Base-by-base conservation (phyloP, 495 filamentous ascomycete species). In the Hamigera avellanea region DNA sequence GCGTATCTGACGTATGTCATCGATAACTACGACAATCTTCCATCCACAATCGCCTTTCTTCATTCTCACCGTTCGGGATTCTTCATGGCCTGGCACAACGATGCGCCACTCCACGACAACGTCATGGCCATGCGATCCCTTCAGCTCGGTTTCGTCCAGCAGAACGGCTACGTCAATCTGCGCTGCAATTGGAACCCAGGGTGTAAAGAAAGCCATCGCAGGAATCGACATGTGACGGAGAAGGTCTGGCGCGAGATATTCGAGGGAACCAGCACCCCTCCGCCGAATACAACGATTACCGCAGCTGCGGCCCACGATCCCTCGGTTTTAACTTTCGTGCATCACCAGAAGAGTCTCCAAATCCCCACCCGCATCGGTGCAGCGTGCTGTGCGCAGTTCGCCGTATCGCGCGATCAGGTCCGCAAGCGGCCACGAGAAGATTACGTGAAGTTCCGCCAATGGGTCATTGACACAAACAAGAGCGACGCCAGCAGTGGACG, bases 1-100 rank as follows among this genome's bases (percentile, higher is more conserved):
- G 69, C 76, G 19, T 87, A 87, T 53, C 62, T 83, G 10, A 78
- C 70, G 32, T 85, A 82, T 51, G 65, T 87, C 40, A 74, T 82
- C 44, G 76, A 84, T 46, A 59, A 78, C 56, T 87, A 85, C 60
- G 53, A 83, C 44, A 38, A 56, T 12, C 66, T 86, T 15, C 76
- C 80, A 7, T 77, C 83, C 33, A 67, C 80, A 45, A 59, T 73
- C 37, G 69, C 77, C 43, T 81, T 86, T 52, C 76, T 78, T 49
- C 81, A 86, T 39, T 59, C 72, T 14, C 78, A 84, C 41, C 71
- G 73, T 34, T 37, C 50, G 2, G 51, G 50, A 7, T 56, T 57
- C 37, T 33, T 57, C n/a, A 66, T 50, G 47, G 67, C 76, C 9
- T 83, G 79, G 73, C 81, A 85, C 47, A 75, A 80, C 33, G 71